These are phyloP conservation scores for Sanguinoderma infundibulare DNA, from an alignment of 1,284 basidiomycete species.

Conservation along the genomic window DNA sequence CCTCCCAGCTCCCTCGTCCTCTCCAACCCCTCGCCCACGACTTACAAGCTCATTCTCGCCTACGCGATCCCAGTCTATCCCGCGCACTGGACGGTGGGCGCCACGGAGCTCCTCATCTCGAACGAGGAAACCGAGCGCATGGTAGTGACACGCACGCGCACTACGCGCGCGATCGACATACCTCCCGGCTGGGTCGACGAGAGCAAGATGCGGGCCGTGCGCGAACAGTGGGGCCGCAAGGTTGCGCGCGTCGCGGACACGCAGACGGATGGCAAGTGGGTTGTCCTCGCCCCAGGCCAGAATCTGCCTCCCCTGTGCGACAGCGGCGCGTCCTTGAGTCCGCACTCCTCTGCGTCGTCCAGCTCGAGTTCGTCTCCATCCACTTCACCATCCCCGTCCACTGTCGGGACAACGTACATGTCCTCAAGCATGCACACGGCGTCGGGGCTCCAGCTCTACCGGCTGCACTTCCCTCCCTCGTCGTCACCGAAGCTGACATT, in stretches of 20 bases:
- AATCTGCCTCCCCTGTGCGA: not conserved
- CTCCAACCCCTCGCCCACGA: conserved; percentile 55
- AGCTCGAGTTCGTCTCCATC: conserved; percentile 15
- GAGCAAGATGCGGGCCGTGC: conserved; percentile 59
- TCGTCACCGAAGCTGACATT: conserved; percentile 67
- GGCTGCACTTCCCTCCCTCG: conserved; percentile 62
- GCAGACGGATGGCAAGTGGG: conserved; percentile 84
- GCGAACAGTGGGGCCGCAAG: conserved; percentile 78
- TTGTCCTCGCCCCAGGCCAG: conserved; percentile 72
- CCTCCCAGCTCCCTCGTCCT: conserved; percentile 75
- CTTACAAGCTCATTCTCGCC: conserved; percentile 74
- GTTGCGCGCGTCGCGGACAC: conserved; percentile 66
- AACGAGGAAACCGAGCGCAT: conserved; percentile 25
- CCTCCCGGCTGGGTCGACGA: conserved; percentile 76
- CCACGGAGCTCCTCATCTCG: conserved; percentile 72
- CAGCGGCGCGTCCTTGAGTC: not conserved
- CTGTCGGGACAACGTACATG: conserved; percentile 32
- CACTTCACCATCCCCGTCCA: conserved; percentile 18
- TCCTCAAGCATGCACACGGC: conserved; percentile 49
- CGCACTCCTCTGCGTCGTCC: conserved; percentile 4
- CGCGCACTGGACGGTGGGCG: conserved; percentile 78
- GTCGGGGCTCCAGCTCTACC: conserved; percentile 71
- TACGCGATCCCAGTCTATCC: conserved; percentile 82
- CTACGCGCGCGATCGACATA: conserved; percentile 68
- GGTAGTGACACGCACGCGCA: conserved; percentile 52